Evolutionary conservation across 805 yeast genomes (phyloP).

Genomic region (Ogataea nonfermentans): DNA sequence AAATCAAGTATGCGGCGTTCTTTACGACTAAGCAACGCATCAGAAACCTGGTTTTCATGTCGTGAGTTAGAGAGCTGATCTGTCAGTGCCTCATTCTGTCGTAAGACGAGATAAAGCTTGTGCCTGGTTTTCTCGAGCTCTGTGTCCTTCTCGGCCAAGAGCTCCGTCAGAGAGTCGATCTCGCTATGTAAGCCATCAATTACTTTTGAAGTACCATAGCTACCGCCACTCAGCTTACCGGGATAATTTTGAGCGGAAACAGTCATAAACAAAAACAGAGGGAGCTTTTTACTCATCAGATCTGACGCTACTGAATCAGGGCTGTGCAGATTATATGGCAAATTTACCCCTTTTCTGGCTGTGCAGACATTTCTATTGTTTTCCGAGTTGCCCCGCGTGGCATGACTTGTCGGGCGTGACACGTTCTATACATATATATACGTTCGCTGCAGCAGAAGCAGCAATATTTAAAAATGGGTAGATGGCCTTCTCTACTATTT

Average conservation of each 20-base stretch:
- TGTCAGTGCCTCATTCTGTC: slow-evolving; percentile 50
- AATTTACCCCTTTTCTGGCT: not conserved
- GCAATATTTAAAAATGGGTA: slow-evolving; percentile 1
- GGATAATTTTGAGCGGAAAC: slow-evolving; percentile 1
- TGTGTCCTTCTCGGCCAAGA: slow-evolving; percentile 24
- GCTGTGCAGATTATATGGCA: slow-evolving; percentile 6
- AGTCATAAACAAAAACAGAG: not conserved
- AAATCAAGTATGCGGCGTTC: slow-evolving; percentile 66
- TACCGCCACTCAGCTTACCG: slow-evolving; percentile 1
- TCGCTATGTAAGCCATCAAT: slow-evolving; percentile 32
- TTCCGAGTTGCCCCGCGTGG: slow-evolving; percentile 9
- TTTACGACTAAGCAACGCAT: slow-evolving; percentile 64
- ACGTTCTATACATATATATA: slow-evolving; percentile 6
- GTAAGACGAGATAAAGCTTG: slow-evolving; percentile 44
- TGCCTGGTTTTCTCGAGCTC: slow-evolving; percentile 49
- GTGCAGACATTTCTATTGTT: slow-evolving; percentile 1
- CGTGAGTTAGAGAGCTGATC: slow-evolving; percentile 69
- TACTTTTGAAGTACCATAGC: slow-evolving; percentile 30
- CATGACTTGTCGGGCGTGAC: slow-evolving; percentile 7
- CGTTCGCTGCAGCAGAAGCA: slow-evolving; percentile 4
- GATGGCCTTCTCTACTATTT: not conserved
- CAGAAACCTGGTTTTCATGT: slow-evolving; percentile 75
- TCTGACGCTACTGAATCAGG: slow-evolving; percentile 8
- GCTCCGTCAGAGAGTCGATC: slow-evolving; percentile 29
- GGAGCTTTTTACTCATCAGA: not conserved